Evolutionary conservation across 352 stramenopile genomes (phyloP).

Genomic region (Globisporangium apiculatum): DNA sequence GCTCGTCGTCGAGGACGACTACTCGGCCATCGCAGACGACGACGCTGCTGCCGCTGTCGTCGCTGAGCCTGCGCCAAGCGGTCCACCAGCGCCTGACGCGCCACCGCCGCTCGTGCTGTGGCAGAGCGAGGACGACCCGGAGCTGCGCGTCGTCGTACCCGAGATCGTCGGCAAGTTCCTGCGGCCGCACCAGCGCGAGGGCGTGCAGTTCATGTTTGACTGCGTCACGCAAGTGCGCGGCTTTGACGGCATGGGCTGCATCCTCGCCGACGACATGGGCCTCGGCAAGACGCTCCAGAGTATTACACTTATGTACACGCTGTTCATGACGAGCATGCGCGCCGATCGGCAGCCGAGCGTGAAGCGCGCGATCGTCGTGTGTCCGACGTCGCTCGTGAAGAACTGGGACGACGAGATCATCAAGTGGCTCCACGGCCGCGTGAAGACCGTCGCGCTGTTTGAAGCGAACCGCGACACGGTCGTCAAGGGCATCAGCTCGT

Average conservation of each 20-base stretch:
- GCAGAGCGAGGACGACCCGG: slow-evolving; percentile 57
- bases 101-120: slow-evolving; percentile 75
- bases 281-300: slow-evolving; percentile 85
- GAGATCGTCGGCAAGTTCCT: slow-evolving; percentile 93
- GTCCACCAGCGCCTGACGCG: slow-evolving; percentile 18
- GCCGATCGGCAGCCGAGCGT: slow-evolving; percentile 46
- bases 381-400: slow-evolving; percentile 82
- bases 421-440: slow-evolving; percentile 79
- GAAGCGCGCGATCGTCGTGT: slow-evolving; percentile 72
- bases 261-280: slow-evolving; percentile 86
- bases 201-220: slow-evolving; percentile 97
- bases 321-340: slow-evolving; percentile 67
- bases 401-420: slow-evolving; percentile 89
- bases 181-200: slow-evolving; percentile 93
- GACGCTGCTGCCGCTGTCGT: slow-evolving; percentile 13
- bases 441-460: slow-evolving; percentile 81
- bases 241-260: slow-evolving; percentile 81
- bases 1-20: slow-evolving; percentile 54
- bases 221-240: slow-evolving; percentile 79
- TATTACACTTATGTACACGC: slow-evolving; percentile 83
- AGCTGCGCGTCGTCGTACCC: slow-evolving; percentile 71
- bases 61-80: slow-evolving; percentile 17
- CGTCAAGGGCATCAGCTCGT: slow-evolving; percentile 77
- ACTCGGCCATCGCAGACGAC: slow-evolving; percentile 22
- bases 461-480: slow-evolving; percentile 78